Conservation (phyloP, 345 rosid species). For the Gynandropsis gynandra region DNA sequence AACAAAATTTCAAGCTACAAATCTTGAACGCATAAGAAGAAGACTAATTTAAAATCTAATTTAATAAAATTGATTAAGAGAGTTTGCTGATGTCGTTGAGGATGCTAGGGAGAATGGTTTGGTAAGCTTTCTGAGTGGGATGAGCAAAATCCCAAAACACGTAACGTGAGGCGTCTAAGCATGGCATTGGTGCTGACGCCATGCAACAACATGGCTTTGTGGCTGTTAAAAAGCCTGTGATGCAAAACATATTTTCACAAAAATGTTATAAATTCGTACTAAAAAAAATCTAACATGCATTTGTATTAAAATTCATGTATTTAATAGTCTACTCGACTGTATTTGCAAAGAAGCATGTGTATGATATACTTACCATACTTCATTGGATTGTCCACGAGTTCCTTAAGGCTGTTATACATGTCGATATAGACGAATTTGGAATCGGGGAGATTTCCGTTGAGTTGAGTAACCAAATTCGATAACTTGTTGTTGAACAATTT, state of each 20-base stretch:
- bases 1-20: no score
- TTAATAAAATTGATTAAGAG: neutral
- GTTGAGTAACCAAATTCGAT: conserved; percentile 13
- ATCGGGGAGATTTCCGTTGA: conserved; percentile 2
- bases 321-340: no score
- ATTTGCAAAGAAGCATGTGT: no score
- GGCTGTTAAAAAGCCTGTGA: conserved; percentile 16
- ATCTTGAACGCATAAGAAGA: no score
- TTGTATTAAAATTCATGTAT: no score
- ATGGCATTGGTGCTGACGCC: conserved; percentile 16
- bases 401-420: conserved; percentile 16
- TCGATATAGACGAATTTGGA: conserved; percentile 17
- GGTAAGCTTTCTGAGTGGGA: conserved; percentile 25
- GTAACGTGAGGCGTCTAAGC: conserved; percentile 13
- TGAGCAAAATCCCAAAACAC: conserved; percentile 25
- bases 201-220: conserved; percentile 19
- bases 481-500: conserved; percentile 18
- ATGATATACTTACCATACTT: conserved; percentile 15
- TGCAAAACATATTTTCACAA: no score
- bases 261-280: no score
- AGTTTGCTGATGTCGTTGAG: conserved; percentile 14
- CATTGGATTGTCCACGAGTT: conserved; percentile 10
- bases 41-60: no score
- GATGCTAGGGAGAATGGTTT: conserved; percentile 9
- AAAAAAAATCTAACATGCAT: no score